Conservation (phyloP, 2,329 filamentous ascomycete species). For the Albifimbria verrucaria region DNA sequence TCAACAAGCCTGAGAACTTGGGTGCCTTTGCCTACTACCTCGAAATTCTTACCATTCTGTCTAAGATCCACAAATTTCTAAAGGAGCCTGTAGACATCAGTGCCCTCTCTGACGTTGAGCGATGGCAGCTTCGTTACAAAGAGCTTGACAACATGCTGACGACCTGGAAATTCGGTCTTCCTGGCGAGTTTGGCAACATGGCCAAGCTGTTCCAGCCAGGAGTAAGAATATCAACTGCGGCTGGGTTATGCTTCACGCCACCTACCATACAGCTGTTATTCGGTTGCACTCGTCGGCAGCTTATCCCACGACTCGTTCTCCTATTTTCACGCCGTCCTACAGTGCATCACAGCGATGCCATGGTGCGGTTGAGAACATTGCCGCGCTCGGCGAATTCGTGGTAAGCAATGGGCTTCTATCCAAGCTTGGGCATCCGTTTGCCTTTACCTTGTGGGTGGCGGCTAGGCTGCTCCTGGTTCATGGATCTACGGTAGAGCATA, state of each 20-base stretch:
- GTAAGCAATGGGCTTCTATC: conserved; percentile 69
- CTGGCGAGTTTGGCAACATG: conserved; percentile 81
- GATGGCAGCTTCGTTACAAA: conserved; percentile 85
- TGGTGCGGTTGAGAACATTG: conserved; percentile 78
- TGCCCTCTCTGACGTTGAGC: conserved; percentile 77
- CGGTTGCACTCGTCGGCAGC: conserved; percentile 88
- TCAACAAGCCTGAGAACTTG: conserved; percentile 73
- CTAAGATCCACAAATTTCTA: conserved; percentile 82
- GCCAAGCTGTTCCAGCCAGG: conserved; percentile 70
- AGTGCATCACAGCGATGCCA: conserved; percentile 81
- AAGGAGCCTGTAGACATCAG: conserved; percentile 89
- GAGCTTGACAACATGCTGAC: conserved; percentile 78
- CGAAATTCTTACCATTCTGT: conserved; percentile 82
- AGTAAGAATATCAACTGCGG: conserved; percentile 72
- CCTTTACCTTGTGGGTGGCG: conserved; percentile 89
- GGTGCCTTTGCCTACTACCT: conserved; percentile 89
- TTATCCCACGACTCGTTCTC: conserved; percentile 84
- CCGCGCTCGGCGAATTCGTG: conserved; percentile 74
- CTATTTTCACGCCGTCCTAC: conserved; percentile 86
- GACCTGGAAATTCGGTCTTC: conserved; percentile 80
- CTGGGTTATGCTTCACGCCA: conserved; percentile 89
- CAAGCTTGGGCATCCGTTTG: conserved; percentile 85
- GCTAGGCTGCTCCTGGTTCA: conserved; percentile 85
- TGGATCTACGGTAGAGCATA: conserved; percentile 83
- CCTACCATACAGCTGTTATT: conserved; percentile 87